phyloP scores from a whole-genome alignment of 768 basidiomycete genomes.

The Terana coerulea region DNA sequence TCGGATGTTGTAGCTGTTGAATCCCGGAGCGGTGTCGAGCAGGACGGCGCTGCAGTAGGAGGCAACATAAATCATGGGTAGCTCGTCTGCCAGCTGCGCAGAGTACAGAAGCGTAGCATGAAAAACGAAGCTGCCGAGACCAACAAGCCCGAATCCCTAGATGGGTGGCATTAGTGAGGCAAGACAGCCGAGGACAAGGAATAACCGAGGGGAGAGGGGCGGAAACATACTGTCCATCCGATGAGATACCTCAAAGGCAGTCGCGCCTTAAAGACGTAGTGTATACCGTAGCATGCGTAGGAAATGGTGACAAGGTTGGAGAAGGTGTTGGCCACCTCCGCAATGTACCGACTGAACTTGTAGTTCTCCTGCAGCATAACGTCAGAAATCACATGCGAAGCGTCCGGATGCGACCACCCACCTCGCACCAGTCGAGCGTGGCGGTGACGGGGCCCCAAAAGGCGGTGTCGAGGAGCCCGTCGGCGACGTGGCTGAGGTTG shows the following conservation, averaged over 20 bases:
- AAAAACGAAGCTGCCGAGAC: constrained; percentile 75
- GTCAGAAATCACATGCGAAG: too few relatives aligned
- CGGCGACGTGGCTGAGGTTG: constrained; percentile 1
- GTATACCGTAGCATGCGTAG: constrained; percentile 44
- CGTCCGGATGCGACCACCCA: constrained; percentile 24
- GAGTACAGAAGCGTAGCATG: constrained; percentile 73
- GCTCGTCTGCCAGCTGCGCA: constrained; percentile 78
- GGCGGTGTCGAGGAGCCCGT: constrained; percentile 7
- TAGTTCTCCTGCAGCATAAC: constrained; percentile 56
- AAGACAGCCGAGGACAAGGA: neutral
- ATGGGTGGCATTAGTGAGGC: neutral
- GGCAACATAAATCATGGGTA: constrained; percentile 77
- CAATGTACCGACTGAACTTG: constrained; percentile 72
- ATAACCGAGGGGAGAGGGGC: neutral
- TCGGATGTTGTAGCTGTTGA: constrained; percentile 34
- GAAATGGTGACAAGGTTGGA: constrained; percentile 49
- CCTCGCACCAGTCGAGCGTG: constrained; percentile 76
- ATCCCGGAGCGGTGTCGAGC: constrained; percentile 56
- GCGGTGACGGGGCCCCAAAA: constrained; percentile 65
- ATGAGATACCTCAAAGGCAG: constrained; percentile 34
- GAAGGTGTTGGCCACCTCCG: constrained; percentile 70
- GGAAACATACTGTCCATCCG: constrained; percentile 27
- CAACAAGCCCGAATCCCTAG: constrained; percentile 66
- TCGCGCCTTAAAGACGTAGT: constrained; percentile 24
- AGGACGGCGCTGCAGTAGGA: constrained; percentile 58